phyloP scores from a whole-genome alignment of 805 yeast species.

The Pichia phayaonensis region DNA sequence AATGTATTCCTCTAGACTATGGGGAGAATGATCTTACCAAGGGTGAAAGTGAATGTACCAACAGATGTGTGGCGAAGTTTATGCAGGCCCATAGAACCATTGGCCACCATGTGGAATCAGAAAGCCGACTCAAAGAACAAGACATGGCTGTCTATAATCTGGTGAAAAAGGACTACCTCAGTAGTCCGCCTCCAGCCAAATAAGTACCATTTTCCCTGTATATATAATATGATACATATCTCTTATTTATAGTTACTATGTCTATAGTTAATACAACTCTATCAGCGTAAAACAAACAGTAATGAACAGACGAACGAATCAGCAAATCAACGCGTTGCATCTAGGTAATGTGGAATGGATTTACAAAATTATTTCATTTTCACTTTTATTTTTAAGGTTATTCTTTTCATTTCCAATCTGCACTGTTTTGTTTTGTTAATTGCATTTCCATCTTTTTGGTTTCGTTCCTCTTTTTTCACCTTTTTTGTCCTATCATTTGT shows the following conservation, averaged over 20 bases:
- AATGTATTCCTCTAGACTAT: slow-evolving; percentile 83
- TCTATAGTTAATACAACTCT: background rate
- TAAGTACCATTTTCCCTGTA: background rate
- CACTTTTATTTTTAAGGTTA: background rate
- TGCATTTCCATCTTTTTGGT: background rate
- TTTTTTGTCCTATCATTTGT: background rate
- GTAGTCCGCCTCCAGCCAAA: background rate
- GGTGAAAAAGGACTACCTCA: slow-evolving; percentile 19
- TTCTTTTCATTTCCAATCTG: background rate
- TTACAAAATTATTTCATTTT: background rate
- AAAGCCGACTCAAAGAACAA: slow-evolving; percentile 39
- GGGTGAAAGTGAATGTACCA: slow-evolving; percentile 79
- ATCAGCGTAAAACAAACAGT: background rate
- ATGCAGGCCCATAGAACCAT: slow-evolving; percentile 61
- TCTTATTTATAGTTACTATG: background rate
- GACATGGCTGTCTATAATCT: slow-evolving; percentile 26
- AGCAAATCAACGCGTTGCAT: background rate
- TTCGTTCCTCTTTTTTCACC: background rate
- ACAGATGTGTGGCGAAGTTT: slow-evolving; percentile 90
- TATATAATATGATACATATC: background rate
- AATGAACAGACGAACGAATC: background rate
- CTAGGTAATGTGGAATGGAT: background rate
- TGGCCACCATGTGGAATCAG: slow-evolving; percentile 41
- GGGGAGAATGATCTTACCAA: slow-evolving; percentile 68
- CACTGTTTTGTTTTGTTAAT: background rate